These are phyloP conservation scores for Drechslerella dactyloides DNA, from an alignment of 2,329 filamentous ascomycete species.

Conservation along the genomic window DNA sequence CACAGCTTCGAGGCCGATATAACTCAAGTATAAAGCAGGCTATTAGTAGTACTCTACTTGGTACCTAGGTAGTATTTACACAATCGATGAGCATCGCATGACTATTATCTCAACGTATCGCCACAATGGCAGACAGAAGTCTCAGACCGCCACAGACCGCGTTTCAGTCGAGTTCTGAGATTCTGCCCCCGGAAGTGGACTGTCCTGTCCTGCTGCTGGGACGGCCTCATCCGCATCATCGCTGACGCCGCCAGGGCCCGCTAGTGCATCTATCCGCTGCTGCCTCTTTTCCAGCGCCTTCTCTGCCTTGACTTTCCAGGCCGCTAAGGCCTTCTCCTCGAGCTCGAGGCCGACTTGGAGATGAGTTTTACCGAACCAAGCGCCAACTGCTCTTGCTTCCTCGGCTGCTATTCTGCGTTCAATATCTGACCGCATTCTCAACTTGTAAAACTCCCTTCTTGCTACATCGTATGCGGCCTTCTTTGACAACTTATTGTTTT, in stretches of 20 bases:
- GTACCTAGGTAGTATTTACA: too few relatives aligned
- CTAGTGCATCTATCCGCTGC: conserved; percentile 55
- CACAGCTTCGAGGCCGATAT: too few relatives aligned
- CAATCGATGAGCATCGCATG: too few relatives aligned
- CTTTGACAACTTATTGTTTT: conserved; percentile 67
- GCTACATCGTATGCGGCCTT: conserved; percentile 81
- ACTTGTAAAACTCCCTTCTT: conserved; percentile 85
- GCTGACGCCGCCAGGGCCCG: conserved; percentile 53
- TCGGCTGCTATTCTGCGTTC: conserved; percentile 82
- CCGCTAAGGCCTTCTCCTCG: conserved; percentile 79
- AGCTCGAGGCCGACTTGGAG: conserved; percentile 80
- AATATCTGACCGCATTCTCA: conserved; percentile 82
- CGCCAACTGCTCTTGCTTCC: conserved; percentile 83
- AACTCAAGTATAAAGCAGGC: too few relatives aligned
- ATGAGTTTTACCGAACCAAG: conserved; percentile 80
- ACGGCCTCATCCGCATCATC: conserved; percentile 28
- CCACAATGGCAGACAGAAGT: background rate
- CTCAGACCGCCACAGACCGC: background rate
- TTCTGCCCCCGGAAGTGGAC: background rate
- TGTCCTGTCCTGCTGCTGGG: background rate
- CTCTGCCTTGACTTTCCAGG: conserved; percentile 81
- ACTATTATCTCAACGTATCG: too few relatives aligned
- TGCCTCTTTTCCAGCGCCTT: conserved; percentile 48
- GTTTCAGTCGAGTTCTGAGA: background rate
- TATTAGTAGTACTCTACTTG: too few relatives aligned